These are phyloP conservation scores for Leishmania tarentolae DNA, from an alignment of 208 protist species.

Conservation along the genomic window DNA sequence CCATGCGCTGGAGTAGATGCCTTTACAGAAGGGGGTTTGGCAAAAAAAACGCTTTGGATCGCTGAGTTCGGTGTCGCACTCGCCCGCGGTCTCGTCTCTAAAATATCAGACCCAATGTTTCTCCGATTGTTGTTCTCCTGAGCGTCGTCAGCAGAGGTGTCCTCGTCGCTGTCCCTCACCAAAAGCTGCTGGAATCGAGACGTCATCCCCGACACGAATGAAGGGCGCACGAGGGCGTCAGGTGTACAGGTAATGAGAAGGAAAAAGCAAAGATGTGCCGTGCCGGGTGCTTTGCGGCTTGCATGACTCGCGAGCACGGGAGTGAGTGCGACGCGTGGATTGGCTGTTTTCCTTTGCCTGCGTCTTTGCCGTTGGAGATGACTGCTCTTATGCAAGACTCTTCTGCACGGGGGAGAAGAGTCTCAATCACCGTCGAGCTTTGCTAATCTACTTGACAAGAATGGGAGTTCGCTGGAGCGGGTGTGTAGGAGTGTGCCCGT, in stretches of 20 bases:
- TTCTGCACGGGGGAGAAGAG: not conserved
- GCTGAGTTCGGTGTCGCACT: constrained; percentile 5
- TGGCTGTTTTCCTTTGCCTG: not conserved
- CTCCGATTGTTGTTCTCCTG: constrained; percentile 18
- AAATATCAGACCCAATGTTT: constrained; percentile 31
- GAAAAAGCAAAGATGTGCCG: not conserved
- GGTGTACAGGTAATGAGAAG: not conserved
- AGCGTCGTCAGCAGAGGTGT: constrained; percentile 36
- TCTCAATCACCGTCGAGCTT: not conserved
- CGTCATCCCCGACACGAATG: constrained; percentile 3
- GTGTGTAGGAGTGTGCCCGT: not conserved
- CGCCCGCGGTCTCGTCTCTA: constrained; percentile 20
- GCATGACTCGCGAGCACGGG: not conserved
- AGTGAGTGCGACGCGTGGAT: not conserved
- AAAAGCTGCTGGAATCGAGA: constrained; percentile 48
- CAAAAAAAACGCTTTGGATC: not conserved
- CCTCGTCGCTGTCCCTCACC: constrained; percentile 60
- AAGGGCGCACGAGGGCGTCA: no score
- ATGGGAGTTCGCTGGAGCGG: not conserved
- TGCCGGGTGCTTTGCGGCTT: not conserved
- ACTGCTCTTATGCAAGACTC: not conserved
- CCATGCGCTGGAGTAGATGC: not conserved
- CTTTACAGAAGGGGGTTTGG: not conserved
- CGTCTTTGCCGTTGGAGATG: no score
- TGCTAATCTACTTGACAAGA: not conserved